These are phyloP conservation scores for Botrytis paeoniae DNA, from an alignment of 2,329 filamentous ascomycete genomes.

Conservation along the genomic window DNA sequence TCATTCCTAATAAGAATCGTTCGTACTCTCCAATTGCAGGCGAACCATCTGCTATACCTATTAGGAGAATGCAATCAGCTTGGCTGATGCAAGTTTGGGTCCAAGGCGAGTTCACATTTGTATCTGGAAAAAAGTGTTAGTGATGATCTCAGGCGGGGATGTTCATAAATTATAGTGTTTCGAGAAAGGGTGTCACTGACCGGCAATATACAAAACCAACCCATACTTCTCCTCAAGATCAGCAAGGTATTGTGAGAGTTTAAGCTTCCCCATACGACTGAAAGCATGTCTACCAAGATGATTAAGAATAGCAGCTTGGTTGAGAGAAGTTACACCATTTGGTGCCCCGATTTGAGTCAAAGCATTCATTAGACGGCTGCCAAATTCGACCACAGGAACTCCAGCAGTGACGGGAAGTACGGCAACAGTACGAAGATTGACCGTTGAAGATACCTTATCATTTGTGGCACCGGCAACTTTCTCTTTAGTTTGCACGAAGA, in stretches of 20 bases:
- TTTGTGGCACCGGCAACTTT: constrained; percentile 55
- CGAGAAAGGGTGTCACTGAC: constrained; percentile 45
- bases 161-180: constrained; percentile 44
- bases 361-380: constrained; percentile 81
- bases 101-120: constrained; percentile 95
- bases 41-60: constrained; percentile 86
- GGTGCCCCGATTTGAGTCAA: constrained; percentile 84
- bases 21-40: constrained; percentile 94
- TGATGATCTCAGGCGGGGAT: constrained; percentile 23
- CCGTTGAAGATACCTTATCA: constrained; percentile 74
- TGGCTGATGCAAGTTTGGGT: constrained; percentile 97
- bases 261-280: constrained; percentile 94
- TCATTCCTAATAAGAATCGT: constrained; percentile 92
- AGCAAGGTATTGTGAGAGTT: constrained; percentile 91
- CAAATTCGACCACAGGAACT: constrained; percentile 92
- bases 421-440: constrained; percentile 90
- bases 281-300: constrained; percentile 96
- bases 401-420: constrained; percentile 87
- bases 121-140: constrained; percentile 56
- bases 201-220: constrained; percentile 88
- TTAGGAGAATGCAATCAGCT: constrained; percentile 91
- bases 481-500: constrained; percentile 64
- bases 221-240: constrained; percentile 97
- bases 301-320: constrained; percentile 89
- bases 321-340: constrained; percentile 87